A percentile compares a stretch with the other conserved stretches of the same genome.
phyloP scores from a whole-genome alignment of 768 basidiomycete species.

The Kwoniella heveanensis region DNA sequence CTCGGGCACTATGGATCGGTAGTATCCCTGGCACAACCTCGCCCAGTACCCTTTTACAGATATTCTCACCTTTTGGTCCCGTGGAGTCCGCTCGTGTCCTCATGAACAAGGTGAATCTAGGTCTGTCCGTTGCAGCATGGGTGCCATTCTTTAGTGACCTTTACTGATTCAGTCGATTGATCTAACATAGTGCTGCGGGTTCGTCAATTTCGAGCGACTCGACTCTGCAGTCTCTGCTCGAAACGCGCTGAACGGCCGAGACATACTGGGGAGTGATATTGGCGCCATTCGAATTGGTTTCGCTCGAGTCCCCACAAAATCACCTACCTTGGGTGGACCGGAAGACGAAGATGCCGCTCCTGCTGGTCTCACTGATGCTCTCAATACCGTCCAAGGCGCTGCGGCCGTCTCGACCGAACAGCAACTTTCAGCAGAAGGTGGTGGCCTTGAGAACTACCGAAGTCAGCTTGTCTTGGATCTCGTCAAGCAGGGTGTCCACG shows the following conservation, averaged over 20 bases:
- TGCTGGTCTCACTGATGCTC: slow-evolving; percentile 54
- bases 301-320: slow-evolving; percentile 90
- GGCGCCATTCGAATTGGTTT: slow-evolving; percentile 96
- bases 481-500: slow-evolving; percentile 53
- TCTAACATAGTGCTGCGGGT: slow-evolving; percentile 33
- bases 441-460: slow-evolving; percentile 81
- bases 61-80: slow-evolving; percentile 95
- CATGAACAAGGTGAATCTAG: slow-evolving; percentile 94
- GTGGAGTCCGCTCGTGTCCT: slow-evolving; percentile 95
- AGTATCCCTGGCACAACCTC: slow-evolving; percentile 94
- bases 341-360: slow-evolving; percentile 67
- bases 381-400: slow-evolving; percentile 87
- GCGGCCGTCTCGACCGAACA: slow-evolving; percentile 88
- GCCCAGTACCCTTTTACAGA: slow-evolving; percentile 87
- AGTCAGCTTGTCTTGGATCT: slow-evolving; percentile 67
- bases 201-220: slow-evolving; percentile 94
- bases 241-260: slow-evolving; percentile 91
- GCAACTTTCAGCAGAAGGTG: slow-evolving; percentile 81
- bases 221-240: slow-evolving; percentile 95
- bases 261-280: slow-evolving; percentile 93
- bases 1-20: slow-evolving; percentile 95
- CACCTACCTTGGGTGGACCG: slow-evolving; percentile 37
- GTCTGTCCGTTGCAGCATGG: no score
- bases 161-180: no score
- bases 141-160: no score